phyloP scores from a whole-genome alignment of 495 filamentous ascomycete genomes.

The Patellaria atrata region DNA sequence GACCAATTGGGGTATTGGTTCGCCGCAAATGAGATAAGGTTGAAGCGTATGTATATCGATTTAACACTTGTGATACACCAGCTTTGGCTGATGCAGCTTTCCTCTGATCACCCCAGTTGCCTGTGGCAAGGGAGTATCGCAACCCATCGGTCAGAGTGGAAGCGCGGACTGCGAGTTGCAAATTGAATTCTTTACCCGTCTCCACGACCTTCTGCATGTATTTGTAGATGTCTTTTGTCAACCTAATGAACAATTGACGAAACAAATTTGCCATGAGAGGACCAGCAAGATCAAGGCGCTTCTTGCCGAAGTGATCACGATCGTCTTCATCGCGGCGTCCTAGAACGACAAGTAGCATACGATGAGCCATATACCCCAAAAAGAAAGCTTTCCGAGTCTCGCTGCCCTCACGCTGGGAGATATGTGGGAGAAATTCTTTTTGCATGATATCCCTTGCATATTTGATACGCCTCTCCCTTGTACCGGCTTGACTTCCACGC shows the following conservation, averaged over 20 bases:
- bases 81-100: constrained; percentile 88
- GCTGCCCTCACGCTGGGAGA: constrained; percentile 89
- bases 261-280: constrained; percentile 89
- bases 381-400: constrained; percentile 97
- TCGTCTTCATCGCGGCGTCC: constrained; percentile 89
- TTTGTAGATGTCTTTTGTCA: constrained; percentile 75
- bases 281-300: constrained; percentile 88
- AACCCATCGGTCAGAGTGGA: constrained; percentile 80
- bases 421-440: constrained; percentile 92
- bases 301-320: constrained; percentile 98
- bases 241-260: constrained; percentile 68
- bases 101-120: constrained; percentile 99
- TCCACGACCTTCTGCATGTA: constrained; percentile 89
- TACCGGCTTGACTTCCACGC: constrained; percentile 63
- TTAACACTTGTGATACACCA: constrained; percentile 94
- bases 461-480: constrained; percentile 73
- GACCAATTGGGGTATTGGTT: constrained; percentile 93
- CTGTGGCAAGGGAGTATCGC: constrained; percentile 94
- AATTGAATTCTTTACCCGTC: constrained; percentile 69
- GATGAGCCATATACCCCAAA: constrained; percentile 96
- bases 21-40: constrained; percentile 90
- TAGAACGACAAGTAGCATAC: constrained; percentile 78
- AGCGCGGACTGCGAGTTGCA: constrained; percentile 82
- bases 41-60: constrained; percentile 93
- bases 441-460: constrained; percentile 89